Conservation (phyloP, 2,329 filamentous ascomycete genomes). For the Karstenula rhodostoma region DNA sequence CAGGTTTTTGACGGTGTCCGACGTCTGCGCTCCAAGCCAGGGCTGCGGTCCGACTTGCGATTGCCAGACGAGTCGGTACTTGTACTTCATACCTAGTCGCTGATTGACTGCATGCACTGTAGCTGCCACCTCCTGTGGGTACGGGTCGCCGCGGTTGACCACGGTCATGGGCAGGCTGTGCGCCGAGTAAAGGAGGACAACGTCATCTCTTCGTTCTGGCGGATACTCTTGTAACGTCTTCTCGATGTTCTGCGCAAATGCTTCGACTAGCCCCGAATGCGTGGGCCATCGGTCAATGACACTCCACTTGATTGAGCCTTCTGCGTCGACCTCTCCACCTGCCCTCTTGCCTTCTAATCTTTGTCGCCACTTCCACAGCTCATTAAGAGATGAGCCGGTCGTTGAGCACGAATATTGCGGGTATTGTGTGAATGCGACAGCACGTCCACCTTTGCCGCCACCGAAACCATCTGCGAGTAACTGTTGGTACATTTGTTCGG, state of each 20-base stretch:
- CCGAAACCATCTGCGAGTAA: slow-evolving; percentile 91
- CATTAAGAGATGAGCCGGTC: slow-evolving; percentile 93
- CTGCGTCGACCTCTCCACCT: slow-evolving; percentile 58
- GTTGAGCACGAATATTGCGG: slow-evolving; percentile 98
- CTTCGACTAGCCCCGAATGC: slow-evolving; percentile 88
- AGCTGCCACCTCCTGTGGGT: slow-evolving; percentile 92
- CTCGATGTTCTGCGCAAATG: slow-evolving; percentile 92
- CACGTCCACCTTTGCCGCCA: slow-evolving; percentile 85
- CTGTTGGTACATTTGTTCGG: slow-evolving; percentile 88
- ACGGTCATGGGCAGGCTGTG: slow-evolving; percentile 98
- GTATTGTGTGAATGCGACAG: slow-evolving; percentile 97
- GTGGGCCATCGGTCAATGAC: slow-evolving; percentile 97
- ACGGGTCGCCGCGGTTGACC: slow-evolving; percentile 95
- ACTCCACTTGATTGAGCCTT: slow-evolving; percentile 88
- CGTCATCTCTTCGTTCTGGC: slow-evolving; percentile 77
- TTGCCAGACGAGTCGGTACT: slow-evolving; percentile 95
- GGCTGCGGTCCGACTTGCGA: slow-evolving; percentile 95
- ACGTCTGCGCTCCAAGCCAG: slow-evolving; percentile 95
- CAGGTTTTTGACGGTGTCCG: slow-evolving; percentile 85
- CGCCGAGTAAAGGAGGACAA: slow-evolving; percentile 90
- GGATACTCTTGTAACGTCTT: slow-evolving; percentile 85
- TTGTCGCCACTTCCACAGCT: slow-evolving; percentile 96
- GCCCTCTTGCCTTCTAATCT: slow-evolving; percentile 80
- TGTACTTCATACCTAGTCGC: slow-evolving; percentile 84
- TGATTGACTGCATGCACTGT: slow-evolving; percentile 98